These are phyloP conservation scores for Lonicera japonica DNA, from an alignment of 129 eudicot genomes.

Conservation along the genomic window DNA sequence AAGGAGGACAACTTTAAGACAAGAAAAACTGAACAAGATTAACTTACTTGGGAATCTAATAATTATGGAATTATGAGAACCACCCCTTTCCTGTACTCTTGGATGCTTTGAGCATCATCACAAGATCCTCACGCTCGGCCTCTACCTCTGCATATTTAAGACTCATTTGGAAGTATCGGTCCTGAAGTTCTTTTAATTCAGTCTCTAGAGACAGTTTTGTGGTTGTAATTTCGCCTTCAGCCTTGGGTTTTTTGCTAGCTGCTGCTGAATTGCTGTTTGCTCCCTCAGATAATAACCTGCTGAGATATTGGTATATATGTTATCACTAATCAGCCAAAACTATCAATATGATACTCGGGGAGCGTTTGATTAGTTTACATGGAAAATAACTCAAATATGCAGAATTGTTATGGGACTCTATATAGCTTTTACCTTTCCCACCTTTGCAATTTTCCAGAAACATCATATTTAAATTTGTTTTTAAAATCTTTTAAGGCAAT, in stretches of 20 bases:
- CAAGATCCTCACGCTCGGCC: conserved; percentile 91
- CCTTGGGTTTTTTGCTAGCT: conserved; percentile 25
- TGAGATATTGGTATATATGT: not conserved
- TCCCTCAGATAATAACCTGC: conserved; percentile 41
- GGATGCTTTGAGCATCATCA: conserved; percentile 71
- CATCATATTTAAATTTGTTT: no score
- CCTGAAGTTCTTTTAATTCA: conserved; percentile 81
- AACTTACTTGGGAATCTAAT: not conserved
- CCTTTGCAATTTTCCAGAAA: no score
- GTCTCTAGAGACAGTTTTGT: conserved; percentile 30
- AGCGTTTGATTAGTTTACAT: no score
- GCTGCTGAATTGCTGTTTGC: conserved; percentile 26
- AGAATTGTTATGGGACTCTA: no score
- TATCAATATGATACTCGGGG: not conserved
- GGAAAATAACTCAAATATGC: no score
- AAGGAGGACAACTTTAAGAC: no score
- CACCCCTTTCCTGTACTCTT: conserved; percentile 46
- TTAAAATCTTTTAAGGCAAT: no score
- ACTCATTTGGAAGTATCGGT: conserved; percentile 89
- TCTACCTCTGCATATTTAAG: conserved; percentile 92
- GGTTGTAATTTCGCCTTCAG: conserved; percentile 20
- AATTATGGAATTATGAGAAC: conserved; percentile 26
- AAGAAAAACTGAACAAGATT: no score
- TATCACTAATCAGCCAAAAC: not conserved
- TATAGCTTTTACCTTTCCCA: no score